Base-by-base conservation (phyloP, 2,329 filamentous ascomycete genomes). In the Epichloe glyceriae region DNA sequence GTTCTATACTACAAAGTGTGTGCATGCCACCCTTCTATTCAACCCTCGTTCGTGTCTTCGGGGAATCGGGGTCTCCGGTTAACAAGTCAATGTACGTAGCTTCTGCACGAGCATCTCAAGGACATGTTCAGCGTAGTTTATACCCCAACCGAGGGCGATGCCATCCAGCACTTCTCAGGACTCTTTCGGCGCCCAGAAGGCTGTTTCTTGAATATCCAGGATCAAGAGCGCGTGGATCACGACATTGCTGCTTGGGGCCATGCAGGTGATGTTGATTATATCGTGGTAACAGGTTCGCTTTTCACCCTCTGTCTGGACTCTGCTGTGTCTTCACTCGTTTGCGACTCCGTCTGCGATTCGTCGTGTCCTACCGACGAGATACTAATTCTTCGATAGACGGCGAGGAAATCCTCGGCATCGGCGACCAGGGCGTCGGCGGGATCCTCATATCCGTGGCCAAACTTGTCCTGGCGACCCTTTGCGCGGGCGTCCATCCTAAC, bases 51-150 rank as follows among this genome's bases (percentile, higher is more conserved):
- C 3, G 19, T 22, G 10, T 26, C 2, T 3, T 8, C 5, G 8
- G 26, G 7, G 26, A 26, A 10, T 30, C 26, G 8, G 10, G 12
- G 20, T 22, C 12, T 26, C 19, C 22, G 3, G 14, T 11, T 14
- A 2, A 15, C 20, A n/a, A n/a, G 17, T 19, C 42, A 33, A 33
- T 34, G 22, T 11, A 34, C 17, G 26, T 4, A 88, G 78, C 74
- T 94, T 10, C 73, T 93, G 7, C 76, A 86, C 62, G 80, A 86
- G 4, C 83, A 95, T 59, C 68, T 95, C 19, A 82, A 86, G 55
- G 88, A 95, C 62, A 93, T 95, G 86, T 90, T 94, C 61, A 81
- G 83, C 40, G 72, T 95, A n/a, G 86, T 95, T 30, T 95, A 95
- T 62, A 95, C 89, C 0, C 89, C 89, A 0, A 95, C 89, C 0